Evolutionary conservation across 2,329 filamentous ascomycete genomes (phyloP).

Genomic region (Clarireedia homoeocarpa): DNA sequence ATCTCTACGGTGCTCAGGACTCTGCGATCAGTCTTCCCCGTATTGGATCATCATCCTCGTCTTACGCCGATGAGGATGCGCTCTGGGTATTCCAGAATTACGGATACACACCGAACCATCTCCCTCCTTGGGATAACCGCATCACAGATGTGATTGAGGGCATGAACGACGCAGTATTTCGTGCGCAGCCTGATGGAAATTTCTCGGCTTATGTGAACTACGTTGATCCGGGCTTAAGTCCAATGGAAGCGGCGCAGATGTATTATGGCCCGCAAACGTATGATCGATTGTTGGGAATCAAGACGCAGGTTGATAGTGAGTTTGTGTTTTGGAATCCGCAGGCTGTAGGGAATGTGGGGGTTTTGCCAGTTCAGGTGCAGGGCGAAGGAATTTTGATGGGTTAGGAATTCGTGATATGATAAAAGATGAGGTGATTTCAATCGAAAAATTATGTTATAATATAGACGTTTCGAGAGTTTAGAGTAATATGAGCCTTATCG

Average conservation of each 20-base stretch:
- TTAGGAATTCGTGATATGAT: too few relatives aligned
- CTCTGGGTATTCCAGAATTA: slow-evolving; percentile 22
- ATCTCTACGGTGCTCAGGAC: slow-evolving; percentile 17
- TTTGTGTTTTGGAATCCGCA: slow-evolving; percentile 19
- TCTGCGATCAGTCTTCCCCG: slow-evolving; percentile 13
- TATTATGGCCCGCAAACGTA: slow-evolving; percentile 22
- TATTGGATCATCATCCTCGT: background rate
- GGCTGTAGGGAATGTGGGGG: slow-evolving; percentile 12
- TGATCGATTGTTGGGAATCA: slow-evolving; percentile 17
- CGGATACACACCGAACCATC: slow-evolving; percentile 7
- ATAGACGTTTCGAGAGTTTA: too few relatives aligned
- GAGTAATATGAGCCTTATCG: too few relatives aligned
- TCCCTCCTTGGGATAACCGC: slow-evolving; percentile 11
- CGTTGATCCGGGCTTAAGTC: slow-evolving; percentile 17
- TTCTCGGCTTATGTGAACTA: slow-evolving; percentile 24
- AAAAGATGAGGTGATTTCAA: too few relatives aligned
- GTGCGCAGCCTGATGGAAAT: slow-evolving; percentile 21
- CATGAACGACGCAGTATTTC: slow-evolving; percentile 15
- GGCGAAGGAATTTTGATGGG: too few relatives aligned
- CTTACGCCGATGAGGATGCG: slow-evolving; percentile 17
- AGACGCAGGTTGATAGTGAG: slow-evolving; percentile 15
- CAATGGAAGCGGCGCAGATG: slow-evolving; percentile 10
- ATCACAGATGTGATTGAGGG: slow-evolving; percentile 13
- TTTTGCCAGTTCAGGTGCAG: background rate
- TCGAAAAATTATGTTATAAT: too few relatives aligned